Conservation (phyloP, 2,329 filamentous ascomycete genomes). For the Microdochium paspali region DNA sequence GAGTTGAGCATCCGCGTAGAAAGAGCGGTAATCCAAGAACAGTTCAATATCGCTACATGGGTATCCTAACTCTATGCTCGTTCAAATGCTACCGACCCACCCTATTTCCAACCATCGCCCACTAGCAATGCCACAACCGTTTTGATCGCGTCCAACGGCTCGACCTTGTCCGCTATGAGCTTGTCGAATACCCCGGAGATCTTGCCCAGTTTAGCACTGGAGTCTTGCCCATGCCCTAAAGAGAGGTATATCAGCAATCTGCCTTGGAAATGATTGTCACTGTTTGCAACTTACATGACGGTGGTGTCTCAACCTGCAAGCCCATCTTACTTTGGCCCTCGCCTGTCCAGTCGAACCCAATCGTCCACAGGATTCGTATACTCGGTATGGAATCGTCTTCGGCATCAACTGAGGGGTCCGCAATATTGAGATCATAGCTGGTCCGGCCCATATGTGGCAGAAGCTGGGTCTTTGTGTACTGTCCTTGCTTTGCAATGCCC, state of each 20-base stretch:
- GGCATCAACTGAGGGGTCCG: constrained; percentile 16
- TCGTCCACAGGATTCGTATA: constrained; percentile 51
- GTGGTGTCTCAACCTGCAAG: constrained; percentile 46
- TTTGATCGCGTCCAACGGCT: constrained; percentile 45
- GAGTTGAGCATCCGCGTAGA: not conserved
- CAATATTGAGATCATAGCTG: constrained; percentile 33
- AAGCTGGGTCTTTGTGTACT: constrained; percentile 32
- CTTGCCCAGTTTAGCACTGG: constrained; percentile 39
- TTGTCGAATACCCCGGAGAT: constrained; percentile 52
- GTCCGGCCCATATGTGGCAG: constrained; percentile 43
- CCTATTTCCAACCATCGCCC: constrained; percentile 22
- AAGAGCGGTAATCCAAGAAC: not conserved
- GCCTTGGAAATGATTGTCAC: not conserved
- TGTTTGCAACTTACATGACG: constrained; percentile 46
- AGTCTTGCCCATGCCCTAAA: constrained; percentile 45
- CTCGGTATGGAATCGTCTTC: constrained; percentile 25
- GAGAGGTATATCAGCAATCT: not conserved
- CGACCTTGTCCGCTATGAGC: constrained; percentile 44
- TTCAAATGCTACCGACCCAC: not conserved
- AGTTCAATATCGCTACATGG: no score
- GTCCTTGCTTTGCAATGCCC: constrained; percentile 7
- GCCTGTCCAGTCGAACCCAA: constrained; percentile 64
- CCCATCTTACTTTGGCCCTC: constrained; percentile 53
- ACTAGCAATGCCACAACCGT: constrained; percentile 51
- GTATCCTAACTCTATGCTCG: not conserved